A percentile compares a stretch with the other conserved stretches of the same genome.
phyloP scores from a whole-genome alignment of 192 early-diverging fungal species.

The Coemansia sp. region DNA sequence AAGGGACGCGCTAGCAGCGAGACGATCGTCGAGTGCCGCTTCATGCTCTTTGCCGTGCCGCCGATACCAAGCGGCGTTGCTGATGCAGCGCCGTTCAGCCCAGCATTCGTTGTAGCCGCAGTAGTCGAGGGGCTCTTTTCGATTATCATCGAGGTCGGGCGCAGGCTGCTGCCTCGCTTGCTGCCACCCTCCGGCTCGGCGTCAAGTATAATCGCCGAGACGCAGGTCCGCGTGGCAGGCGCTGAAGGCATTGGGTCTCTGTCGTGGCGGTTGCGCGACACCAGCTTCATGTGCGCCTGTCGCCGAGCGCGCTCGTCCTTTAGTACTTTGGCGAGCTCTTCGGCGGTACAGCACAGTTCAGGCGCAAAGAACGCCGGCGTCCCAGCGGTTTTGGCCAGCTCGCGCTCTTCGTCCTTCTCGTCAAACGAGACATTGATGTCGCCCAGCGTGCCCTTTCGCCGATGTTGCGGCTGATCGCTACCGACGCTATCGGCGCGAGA shows the following conservation, averaged over 20 bases:
- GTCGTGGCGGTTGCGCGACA: constrained; percentile 22
- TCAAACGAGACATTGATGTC: constrained; percentile 49
- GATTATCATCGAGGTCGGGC: constrained; percentile 36
- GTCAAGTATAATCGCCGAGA: background rate
- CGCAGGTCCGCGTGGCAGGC: constrained; percentile 8
- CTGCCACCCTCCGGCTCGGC: background rate
- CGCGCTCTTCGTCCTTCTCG: constrained; percentile 70
- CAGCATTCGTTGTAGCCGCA: background rate
- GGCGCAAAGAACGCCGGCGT: constrained; percentile 99
- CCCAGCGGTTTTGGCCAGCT: constrained; percentile 93
- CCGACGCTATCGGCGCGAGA: constrained; percentile 3
- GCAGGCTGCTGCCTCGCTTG: constrained; percentile 4
- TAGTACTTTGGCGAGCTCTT: constrained; percentile 47
- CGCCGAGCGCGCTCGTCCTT: constrained; percentile 31
- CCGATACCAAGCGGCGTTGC: constrained; percentile 11
- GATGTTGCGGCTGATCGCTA: constrained; percentile 24
- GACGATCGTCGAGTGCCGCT: constrained; percentile 50
- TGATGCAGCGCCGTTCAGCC: background rate
- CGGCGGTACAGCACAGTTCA: constrained; percentile 82
- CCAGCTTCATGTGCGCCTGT: constrained; percentile 11
- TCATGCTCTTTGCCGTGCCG: constrained; percentile 21
- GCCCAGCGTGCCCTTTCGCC: constrained; percentile 39
- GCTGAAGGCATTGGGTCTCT: constrained; percentile 16
- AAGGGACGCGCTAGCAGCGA: constrained; percentile 52
- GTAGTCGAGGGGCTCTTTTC: constrained; percentile 19